phyloP scores from a whole-genome alignment of 257 asterid genomes.

The Fraxinus cuspidata region DNA sequence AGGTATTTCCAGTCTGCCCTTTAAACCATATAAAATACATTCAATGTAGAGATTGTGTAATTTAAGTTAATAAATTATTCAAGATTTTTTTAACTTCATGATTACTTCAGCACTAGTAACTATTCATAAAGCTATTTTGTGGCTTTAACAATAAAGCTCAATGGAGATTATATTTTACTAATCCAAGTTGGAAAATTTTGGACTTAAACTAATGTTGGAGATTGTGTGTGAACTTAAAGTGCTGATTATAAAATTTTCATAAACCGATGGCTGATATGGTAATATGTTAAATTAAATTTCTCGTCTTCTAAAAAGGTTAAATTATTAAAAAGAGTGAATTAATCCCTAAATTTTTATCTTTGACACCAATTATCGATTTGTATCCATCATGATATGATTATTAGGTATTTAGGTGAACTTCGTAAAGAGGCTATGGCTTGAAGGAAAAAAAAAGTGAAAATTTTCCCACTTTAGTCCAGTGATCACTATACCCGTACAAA shows the following conservation, averaged over 20 bases:
- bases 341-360: too few relatives aligned
- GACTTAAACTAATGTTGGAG: background rate
- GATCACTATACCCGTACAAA: too few relatives aligned
- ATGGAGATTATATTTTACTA: background rate
- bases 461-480: too few relatives aligned
- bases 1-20: slow-evolving; percentile 20
- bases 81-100: slow-evolving; percentile 7
- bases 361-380: background rate
- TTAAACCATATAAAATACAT: slow-evolving; percentile 19
- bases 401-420: slow-evolving; percentile 16
- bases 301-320: too few relatives aligned
- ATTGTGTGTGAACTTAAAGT: background rate
- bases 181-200: background rate
- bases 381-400: slow-evolving; percentile 19
- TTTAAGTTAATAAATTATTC: background rate
- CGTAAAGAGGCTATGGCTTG: background rate
- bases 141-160: background rate
- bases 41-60: background rate
- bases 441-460: background rate
- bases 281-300: too few relatives aligned
- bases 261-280: too few relatives aligned
- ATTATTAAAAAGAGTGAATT: too few relatives aligned
- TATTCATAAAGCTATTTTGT: background rate
- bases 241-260: background rate
- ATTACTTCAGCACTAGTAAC: slow-evolving; percentile 28